Conservation (phyloP, 2,329 filamentous ascomycete genomes). For the Bipolaris sorokiniana region DNA sequence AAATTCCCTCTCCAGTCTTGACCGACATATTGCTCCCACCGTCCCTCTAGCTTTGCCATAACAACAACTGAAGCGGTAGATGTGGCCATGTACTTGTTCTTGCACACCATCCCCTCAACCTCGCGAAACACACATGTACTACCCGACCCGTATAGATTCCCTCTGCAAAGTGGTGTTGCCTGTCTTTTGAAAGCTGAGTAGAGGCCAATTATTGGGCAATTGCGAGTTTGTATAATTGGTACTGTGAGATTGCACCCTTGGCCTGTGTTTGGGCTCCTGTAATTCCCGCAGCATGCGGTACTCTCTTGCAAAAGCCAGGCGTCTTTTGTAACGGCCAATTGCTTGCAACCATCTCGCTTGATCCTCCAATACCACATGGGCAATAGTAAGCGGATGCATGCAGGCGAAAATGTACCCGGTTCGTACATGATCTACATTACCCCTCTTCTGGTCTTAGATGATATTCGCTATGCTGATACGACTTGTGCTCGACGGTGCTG, state of each 20-base stretch:
- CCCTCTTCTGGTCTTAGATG: conserved; percentile 35
- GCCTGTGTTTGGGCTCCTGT: neutral
- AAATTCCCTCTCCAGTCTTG: neutral
- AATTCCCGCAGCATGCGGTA: neutral
- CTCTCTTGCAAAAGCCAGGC: neutral
- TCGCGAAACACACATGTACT: neutral
- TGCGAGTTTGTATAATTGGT: neutral
- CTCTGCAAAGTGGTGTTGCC: neutral
- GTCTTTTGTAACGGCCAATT: neutral
- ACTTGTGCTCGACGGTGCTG: conserved; percentile 49
- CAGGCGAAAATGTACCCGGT: neutral
- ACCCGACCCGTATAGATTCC: neutral
- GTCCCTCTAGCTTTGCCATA: neutral
- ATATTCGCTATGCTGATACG: conserved; percentile 55
- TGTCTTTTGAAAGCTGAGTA: neutral
- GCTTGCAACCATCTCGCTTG: neutral
- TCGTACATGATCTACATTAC: neutral
- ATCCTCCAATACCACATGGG: neutral
- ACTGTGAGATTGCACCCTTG: neutral
- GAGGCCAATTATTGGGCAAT: neutral
- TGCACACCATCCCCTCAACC: neutral
- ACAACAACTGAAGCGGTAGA: neutral
- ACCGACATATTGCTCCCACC: neutral
- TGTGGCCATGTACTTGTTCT: neutral
- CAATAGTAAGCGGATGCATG: neutral